Evolutionary conservation across 805 yeast species (phyloP), one percentile per base, ranked within the genome.

Genomic region (Wickerhamomyces xylosicus): DNA sequence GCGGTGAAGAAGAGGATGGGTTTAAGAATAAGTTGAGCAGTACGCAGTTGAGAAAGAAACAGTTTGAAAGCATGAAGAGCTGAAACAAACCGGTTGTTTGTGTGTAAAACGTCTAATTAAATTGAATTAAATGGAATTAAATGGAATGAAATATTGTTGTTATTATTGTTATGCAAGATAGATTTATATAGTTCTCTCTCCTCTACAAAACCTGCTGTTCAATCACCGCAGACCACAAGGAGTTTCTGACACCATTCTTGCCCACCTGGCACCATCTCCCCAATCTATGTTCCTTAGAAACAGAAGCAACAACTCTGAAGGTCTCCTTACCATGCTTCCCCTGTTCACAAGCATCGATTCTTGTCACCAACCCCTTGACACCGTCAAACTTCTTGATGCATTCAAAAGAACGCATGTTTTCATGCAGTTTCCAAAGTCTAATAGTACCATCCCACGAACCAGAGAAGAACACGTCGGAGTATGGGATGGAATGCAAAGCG

Each of bases 381-480:
- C 71, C 69, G 3, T 66, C 56, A 18, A 89, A 52, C 21, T 69
- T 67, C 15, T 82, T 84, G 10, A 85, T 45, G 7, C 66, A 56
- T 27, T 59, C 63, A 56, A 90, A 81, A 27, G 67, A 62, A 49
- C 95, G 72, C 50, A 79, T 54, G 37, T 74, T 78, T 37, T 73
- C 79, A 37, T 70, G 72, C 20, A 90, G 57, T 53, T 74, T 74
- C 97, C 97, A 92, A 35, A 86, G 69, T 43, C 72, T 76, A 39
- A 92, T 58, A 8, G 67, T 57, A 4, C 97, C 97, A 53, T 77
- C 72, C 79, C 85, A 83, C 3, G 97, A 89, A 1, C 98, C 98
- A 11, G 86, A 75, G 34, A 90, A 64, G 53, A 92, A 85, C 5
- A 85, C 59, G 54, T 92, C 87, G 11, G 89, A 72, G 57, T 75